Evolutionary conservation across 1,284 basidiomycete genomes (phyloP).

Genomic region (Mycosarcoma mackinlayi): DNA sequence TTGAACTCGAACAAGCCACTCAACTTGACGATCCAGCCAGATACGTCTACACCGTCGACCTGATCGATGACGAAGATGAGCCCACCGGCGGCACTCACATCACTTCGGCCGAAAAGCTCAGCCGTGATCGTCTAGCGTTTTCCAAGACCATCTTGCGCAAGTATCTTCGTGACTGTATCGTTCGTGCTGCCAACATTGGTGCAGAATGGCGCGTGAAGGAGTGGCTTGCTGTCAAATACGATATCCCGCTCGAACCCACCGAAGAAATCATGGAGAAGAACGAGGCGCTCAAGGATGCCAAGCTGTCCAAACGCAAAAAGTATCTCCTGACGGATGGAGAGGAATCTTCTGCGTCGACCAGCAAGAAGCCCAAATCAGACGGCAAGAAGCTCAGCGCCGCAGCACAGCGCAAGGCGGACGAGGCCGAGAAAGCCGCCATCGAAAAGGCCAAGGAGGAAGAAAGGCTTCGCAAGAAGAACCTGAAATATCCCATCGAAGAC

Average conservation of each 20-base stretch:
- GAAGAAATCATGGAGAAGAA: constrained; percentile 84
- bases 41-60: constrained; percentile 88
- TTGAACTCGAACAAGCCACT: constrained; percentile 78
- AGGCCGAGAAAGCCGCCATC: constrained; percentile 39
- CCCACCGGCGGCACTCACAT: constrained; percentile 79
- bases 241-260: constrained; percentile 83
- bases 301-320: constrained; percentile 72
- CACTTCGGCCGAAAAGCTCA: constrained; percentile 77
- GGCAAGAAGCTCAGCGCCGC: constrained; percentile 40
- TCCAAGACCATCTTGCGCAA: constrained; percentile 95
- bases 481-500: constrained; percentile 77
- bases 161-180: constrained; percentile 92
- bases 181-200: constrained; percentile 87
- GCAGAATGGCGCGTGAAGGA: constrained; percentile 95
- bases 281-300: constrained; percentile 80
- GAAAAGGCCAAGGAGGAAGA: constrained; percentile 69
- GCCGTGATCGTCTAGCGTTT: constrained; percentile 92
- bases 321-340: constrained; percentile 81
- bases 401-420: constrained; percentile 42
- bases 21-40: constrained; percentile 80
- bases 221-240: constrained; percentile 82
- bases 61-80: constrained; percentile 72
- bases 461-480: constrained; percentile 79
- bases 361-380: constrained; percentile 37
- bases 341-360: constrained; percentile 73